phyloP scores from a whole-genome alignment of 768 basidiomycete species.

The Scleroderma bovista region DNA sequence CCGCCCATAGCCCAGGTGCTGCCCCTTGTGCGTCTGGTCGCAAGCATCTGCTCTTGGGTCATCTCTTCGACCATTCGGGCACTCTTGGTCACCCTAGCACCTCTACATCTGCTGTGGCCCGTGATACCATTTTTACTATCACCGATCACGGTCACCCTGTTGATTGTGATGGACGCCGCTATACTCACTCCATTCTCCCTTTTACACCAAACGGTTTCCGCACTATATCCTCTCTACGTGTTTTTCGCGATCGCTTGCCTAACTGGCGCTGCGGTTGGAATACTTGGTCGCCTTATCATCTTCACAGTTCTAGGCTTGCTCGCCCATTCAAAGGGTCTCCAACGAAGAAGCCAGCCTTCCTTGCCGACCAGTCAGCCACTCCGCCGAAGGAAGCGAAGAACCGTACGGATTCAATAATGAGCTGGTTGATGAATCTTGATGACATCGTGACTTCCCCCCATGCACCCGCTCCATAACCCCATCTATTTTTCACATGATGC shows the following conservation, averaged over 20 bases:
- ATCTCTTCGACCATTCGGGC: conserved; percentile 9
- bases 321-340: conserved; percentile 11
- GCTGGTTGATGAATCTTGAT: no score
- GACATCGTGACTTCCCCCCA: no score
- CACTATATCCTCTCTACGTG: conserved; percentile 51
- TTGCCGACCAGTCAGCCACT: conserved; percentile 8
- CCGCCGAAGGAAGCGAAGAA: conserved; percentile 20
- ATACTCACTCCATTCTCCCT: conserved; percentile 42
- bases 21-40: conserved; percentile 11
- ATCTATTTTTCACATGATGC: no score
- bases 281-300: conserved; percentile 27
- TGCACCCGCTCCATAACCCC: no score
- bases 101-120: conserved; percentile 20
- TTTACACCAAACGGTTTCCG: conserved; percentile 33
- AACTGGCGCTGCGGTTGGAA: conserved; percentile 41
- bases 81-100: conserved; percentile 11
- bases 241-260: conserved; percentile 54
- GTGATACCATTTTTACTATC: conserved; percentile 38
- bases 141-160: conserved; percentile 39
- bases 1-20: conserved; percentile 23
- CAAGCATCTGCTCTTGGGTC: conserved; percentile 9
- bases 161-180: conserved; percentile 37
- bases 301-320: conserved; percentile 9
- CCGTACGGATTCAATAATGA: conserved; percentile 14
- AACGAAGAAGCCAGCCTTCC: conserved; percentile 1